Percentiles rank a stretch among this genome's conserved stretches.
These are phyloP conservation scores for Tylopilus plumbeoviolaceoides DNA, from an alignment of 768 basidiomycete genomes.

Conservation along the genomic window DNA sequence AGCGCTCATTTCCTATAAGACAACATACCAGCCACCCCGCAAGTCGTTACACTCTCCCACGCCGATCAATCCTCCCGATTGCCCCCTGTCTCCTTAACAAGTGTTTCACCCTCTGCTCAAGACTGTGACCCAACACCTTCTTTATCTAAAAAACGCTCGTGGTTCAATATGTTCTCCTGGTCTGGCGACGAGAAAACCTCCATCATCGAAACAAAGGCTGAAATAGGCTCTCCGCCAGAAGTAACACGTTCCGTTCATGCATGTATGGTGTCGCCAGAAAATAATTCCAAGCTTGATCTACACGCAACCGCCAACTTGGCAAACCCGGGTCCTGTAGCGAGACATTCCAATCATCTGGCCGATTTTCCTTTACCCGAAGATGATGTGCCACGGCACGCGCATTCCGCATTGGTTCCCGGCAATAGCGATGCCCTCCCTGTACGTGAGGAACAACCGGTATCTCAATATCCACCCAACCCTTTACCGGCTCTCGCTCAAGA, in stretches of 20 bases:
- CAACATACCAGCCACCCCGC: background rate
- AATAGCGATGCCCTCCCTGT: slow-evolving; percentile 1
- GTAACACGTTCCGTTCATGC: background rate
- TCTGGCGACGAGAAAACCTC: slow-evolving; percentile 22
- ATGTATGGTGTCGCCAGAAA: background rate
- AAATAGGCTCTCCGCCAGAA: slow-evolving; percentile 3
- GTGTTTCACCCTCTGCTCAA: background rate
- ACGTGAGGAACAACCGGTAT: slow-evolving; percentile 22
- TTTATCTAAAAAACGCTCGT: slow-evolving; percentile 17
- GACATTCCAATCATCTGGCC: background rate
- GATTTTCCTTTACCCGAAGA: background rate
- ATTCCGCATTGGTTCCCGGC: background rate
- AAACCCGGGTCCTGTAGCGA: background rate
- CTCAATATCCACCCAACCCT: slow-evolving; percentile 10
- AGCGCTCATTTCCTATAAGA: background rate
- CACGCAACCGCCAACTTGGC: background rate
- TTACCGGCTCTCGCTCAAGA: slow-evolving; percentile 11
- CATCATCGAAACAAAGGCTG: slow-evolving; percentile 17
- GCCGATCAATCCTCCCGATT: background rate
- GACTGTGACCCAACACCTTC: background rate
- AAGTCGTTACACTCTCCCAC: background rate
- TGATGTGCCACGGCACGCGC: background rate
- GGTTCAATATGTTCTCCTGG: slow-evolving; percentile 33
- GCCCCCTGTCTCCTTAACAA: background rate
- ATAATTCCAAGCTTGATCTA: background rate